Percentiles rank a stretch among this genome's conserved stretches.
phyloP scores from a whole-genome alignment of 2,329 filamentous ascomycete species.

The Remersonia thermophila region DNA sequence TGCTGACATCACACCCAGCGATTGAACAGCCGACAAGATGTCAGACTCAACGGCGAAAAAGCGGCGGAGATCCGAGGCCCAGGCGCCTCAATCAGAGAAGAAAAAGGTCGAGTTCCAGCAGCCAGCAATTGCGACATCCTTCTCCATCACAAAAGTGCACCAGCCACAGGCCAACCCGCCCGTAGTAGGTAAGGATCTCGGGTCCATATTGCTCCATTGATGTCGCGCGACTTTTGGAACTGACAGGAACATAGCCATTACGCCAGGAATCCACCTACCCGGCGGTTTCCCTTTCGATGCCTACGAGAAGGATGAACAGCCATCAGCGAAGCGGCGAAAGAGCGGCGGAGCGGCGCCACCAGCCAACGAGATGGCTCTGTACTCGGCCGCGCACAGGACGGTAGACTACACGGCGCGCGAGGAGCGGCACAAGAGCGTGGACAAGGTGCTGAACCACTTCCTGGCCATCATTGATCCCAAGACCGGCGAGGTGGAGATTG shows the following conservation, averaged over 20 bases:
- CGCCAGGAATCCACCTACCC: constrained; percentile 28
- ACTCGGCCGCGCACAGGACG: constrained; percentile 43
- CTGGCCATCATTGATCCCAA: constrained; percentile 51
- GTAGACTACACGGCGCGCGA: constrained; percentile 50
- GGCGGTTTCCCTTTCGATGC: constrained; percentile 32
- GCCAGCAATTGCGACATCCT: constrained; percentile 5
- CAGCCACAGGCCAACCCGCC: constrained; percentile 18
- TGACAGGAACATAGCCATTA: constrained; percentile 23
- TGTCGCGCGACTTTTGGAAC: no score
- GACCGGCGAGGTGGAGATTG: constrained; percentile 45
- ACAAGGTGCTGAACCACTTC: constrained; percentile 46
- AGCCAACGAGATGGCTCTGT: constrained; percentile 39
- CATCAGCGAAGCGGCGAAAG: constrained; percentile 21
- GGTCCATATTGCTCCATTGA: no score
- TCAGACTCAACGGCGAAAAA: constrained; percentile 14
- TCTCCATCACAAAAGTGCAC: constrained; percentile 16
- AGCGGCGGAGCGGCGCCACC: constrained; percentile 17
- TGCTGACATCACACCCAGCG: no score
- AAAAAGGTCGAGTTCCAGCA: constrained; percentile 10
- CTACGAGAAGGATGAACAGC: constrained; percentile 33
- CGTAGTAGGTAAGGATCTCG: constrained; percentile 21
- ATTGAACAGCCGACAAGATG: constrained; percentile 8
- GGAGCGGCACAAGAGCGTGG: constrained; percentile 29
- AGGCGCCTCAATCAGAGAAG: constrained; percentile 9
- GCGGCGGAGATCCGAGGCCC: constrained; percentile 11